These are phyloP conservation scores for Spizellomyces sp. DNA, from an alignment of 192 early-diverging fungal species.

Conservation along the genomic window DNA sequence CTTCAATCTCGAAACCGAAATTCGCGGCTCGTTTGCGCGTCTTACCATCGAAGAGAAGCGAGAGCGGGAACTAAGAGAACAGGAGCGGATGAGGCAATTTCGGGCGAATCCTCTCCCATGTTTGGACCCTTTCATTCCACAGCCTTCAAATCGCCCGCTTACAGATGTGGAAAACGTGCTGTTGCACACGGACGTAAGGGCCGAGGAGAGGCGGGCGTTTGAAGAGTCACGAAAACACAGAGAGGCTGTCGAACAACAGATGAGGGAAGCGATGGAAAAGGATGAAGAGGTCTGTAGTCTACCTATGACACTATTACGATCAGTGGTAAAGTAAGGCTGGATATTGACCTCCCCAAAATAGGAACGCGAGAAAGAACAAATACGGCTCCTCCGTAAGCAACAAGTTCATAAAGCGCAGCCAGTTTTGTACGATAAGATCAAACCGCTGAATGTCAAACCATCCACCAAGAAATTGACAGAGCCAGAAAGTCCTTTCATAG, in stretches of 20 bases:
- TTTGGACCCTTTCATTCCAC: slow-evolving; percentile 62
- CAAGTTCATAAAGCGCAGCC: slow-evolving; percentile 68
- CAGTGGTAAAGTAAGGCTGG: not conserved
- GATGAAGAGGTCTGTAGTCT: slow-evolving; percentile 45
- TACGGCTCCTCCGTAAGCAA: slow-evolving; percentile 53
- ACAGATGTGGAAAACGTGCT: slow-evolving; percentile 53
- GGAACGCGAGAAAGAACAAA: slow-evolving; percentile 58
- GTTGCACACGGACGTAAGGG: slow-evolving; percentile 59
- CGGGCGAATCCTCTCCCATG: slow-evolving; percentile 60
- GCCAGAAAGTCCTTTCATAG: slow-evolving; percentile 44
- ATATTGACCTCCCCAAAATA: slow-evolving; percentile 6
- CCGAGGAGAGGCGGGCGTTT: slow-evolving; percentile 66
- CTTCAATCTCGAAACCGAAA: slow-evolving; percentile 61
- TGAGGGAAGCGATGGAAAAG: slow-evolving; percentile 50
- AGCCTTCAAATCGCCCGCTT: slow-evolving; percentile 53
- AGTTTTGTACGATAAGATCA: slow-evolving; percentile 47
- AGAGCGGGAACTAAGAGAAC: slow-evolving; percentile 34
- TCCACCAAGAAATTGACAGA: slow-evolving; percentile 59
- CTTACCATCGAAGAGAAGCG: slow-evolving; percentile 43
- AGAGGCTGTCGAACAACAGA: slow-evolving; percentile 57
- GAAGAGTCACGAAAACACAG: slow-evolving; percentile 57
- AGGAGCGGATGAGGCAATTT: slow-evolving; percentile 43
- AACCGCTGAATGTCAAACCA: slow-evolving; percentile 52
- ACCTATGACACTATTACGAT: not conserved
- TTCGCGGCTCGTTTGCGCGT: slow-evolving; percentile 52